These are phyloP conservation scores for Yamadazyma oceani DNA, from an alignment of 1,139 yeast species.

Conservation along the genomic window DNA sequence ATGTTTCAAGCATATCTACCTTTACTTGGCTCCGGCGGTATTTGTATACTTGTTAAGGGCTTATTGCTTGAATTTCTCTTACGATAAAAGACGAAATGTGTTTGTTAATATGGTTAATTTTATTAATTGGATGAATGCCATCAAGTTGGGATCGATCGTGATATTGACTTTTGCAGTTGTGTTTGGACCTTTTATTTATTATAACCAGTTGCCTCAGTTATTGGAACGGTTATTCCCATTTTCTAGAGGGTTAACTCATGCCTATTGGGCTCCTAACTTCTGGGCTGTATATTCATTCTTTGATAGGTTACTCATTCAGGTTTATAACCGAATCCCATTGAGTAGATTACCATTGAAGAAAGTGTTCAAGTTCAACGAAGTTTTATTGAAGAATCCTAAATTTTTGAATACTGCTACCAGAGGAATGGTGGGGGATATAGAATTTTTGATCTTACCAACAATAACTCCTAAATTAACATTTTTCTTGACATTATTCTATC, in stretches of 20 bases:
- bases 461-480: constrained; percentile 79
- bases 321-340: constrained; percentile 47
- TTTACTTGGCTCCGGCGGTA: constrained; percentile 93
- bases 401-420: constrained; percentile 57
- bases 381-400: constrained; percentile 23
- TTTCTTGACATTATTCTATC: constrained; percentile 76
- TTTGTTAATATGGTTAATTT: constrained; percentile 30
- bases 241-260: constrained; percentile 93
- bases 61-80: constrained; percentile 56
- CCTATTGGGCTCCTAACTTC: constrained; percentile 98
- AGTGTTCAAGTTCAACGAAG: constrained; percentile 35
- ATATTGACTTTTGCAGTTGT: constrained; percentile 62
- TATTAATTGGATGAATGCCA: constrained; percentile 57
- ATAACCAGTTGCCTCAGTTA: constrained; percentile 64
- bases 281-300: constrained; percentile 92
- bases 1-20: constrained; percentile 91
- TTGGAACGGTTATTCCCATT: constrained; percentile 81
- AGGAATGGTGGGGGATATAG: constrained; percentile 90
- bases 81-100: constrained; percentile 25
- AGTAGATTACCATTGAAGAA: constrained; percentile 35
- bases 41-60: constrained; percentile 74
- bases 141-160: constrained; percentile 69
- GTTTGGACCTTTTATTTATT: constrained; percentile 76
- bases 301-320: constrained; percentile 70
- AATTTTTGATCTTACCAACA: constrained; percentile 76